phyloP scores from a whole-genome alignment of 1,139 yeast species.

The Torulaspora pretoriensis region DNA sequence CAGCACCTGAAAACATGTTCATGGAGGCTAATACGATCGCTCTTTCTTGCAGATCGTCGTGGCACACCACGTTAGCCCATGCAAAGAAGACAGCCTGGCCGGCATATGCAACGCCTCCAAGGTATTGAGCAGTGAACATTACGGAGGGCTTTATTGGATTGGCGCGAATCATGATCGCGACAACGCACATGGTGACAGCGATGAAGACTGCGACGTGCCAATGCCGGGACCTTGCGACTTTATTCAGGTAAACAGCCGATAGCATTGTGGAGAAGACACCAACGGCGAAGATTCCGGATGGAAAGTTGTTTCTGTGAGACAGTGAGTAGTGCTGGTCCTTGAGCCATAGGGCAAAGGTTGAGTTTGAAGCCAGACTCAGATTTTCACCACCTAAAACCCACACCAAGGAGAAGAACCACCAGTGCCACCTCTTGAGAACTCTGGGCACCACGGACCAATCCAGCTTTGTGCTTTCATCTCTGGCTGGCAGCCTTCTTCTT shows the following conservation, averaged over 20 bases:
- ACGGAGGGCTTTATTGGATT: slow-evolving; percentile 39
- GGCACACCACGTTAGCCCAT: slow-evolving; percentile 57
- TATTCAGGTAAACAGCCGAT: slow-evolving; percentile 48
- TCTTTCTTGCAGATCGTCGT: slow-evolving; percentile 52
- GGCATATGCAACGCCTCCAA: slow-evolving; percentile 51
- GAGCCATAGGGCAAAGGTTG: slow-evolving; percentile 52
- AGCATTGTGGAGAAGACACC: slow-evolving; percentile 48
- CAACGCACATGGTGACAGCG: slow-evolving; percentile 40
- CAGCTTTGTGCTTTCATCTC: slow-evolving; percentile 40
- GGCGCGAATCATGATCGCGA: slow-evolving; percentile 43
- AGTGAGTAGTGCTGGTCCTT: slow-evolving; percentile 44
- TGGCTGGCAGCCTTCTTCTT: slow-evolving; percentile 39
- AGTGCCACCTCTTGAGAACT: slow-evolving; percentile 54
- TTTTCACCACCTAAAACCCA: slow-evolving; percentile 62
- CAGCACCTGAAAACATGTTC: slow-evolving; percentile 61
- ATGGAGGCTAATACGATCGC: slow-evolving; percentile 57
- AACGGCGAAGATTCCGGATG: slow-evolving; percentile 55
- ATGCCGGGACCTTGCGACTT: slow-evolving; percentile 43
- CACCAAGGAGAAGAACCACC: slow-evolving; percentile 51
- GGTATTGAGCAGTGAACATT: slow-evolving; percentile 52
- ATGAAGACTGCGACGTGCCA: slow-evolving; percentile 48
- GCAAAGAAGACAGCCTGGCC: slow-evolving; percentile 58
- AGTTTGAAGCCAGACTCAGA: slow-evolving; percentile 50
- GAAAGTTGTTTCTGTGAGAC: slow-evolving; percentile 48
- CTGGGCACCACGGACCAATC: slow-evolving; percentile 46